A percentile compares a stretch with the other conserved stretches of the same genome.
Evolutionary conservation across 805 yeast genomes (phyloP).

Genomic region (Tetrapisispora nanseiensis): DNA sequence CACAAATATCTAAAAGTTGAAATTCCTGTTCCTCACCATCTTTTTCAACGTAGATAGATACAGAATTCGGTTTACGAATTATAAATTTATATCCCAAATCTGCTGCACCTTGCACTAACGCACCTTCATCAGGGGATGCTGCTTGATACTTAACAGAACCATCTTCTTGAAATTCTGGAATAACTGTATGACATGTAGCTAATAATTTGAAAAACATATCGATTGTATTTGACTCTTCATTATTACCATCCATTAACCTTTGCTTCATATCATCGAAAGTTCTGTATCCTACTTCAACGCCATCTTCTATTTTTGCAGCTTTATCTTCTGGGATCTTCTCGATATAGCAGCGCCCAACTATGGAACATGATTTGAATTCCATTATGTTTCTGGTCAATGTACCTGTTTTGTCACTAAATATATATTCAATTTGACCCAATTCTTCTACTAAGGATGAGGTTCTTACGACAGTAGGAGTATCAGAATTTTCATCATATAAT

Average conservation of each 20-base stretch:
- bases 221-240: conserved; percentile 40
- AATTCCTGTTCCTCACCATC: conserved; percentile 47
- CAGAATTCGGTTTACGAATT: conserved; percentile 75
- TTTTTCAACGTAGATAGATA: conserved; percentile 49
- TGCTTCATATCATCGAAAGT: conserved; percentile 54
- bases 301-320: conserved; percentile 61
- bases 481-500: conserved; percentile 76
- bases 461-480: conserved; percentile 90
- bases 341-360: conserved; percentile 85
- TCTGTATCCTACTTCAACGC: conserved; percentile 70
- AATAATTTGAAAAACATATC: conserved; percentile 73
- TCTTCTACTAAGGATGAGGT: conserved; percentile 96
- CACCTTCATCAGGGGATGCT: conserved; percentile 99
- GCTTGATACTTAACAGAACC: conserved; percentile 87
- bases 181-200: conserved; percentile 94
- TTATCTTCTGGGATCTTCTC: conserved; percentile 87
- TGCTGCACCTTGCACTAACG: conserved; percentile 94
- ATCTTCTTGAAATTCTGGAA: conserved; percentile 67
- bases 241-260: conserved; percentile 36
- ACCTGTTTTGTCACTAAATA: conserved; percentile 96
- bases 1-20: conserved; percentile 84
- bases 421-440: conserved; percentile 91
- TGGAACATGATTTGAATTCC: conserved; percentile 91
- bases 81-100: conserved; percentile 73
- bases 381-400: conserved; percentile 90